Evolutionary conservation across 2,329 filamentous ascomycete species (phyloP), one percentile per base, ranked within the genome.

Genomic region (Pseudocercospora fuligena): DNA sequence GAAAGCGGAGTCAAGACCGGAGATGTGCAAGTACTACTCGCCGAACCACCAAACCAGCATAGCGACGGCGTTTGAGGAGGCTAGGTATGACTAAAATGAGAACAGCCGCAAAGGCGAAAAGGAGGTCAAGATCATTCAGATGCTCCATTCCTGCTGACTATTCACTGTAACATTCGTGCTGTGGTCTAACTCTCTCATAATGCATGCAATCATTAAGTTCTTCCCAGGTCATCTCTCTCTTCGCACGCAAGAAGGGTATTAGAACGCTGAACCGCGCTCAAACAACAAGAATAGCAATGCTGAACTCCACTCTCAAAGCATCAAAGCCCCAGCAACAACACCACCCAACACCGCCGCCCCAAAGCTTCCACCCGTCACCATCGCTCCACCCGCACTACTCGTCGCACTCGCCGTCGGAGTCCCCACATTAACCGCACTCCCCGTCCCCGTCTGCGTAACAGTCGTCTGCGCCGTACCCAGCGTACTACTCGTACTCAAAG

Each of bases 1-100:
- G 8, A 27, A 19, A 25, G 51, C 27, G 21, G 25, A 19, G 12
- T 8, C 23, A 9, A 31, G 51, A 25, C 27, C 14, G 27, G 27
- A 33, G 16, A 27, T 23, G 25, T 27, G 51, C 16, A 56, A 8
- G 51, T 7, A 11, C 12, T 8, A 19, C n/a, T 33, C 16, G 56
- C 31, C 14, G 19, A 21, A 43, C 2, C 11, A 11, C 21, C 29
- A 56, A 4, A 51, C 14, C 31, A 65, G 66, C 68, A 67, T 63
- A 66, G 66, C 66, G 66, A 66, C 40, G 63, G 68, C 66, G 64
- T 70, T 62, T 47, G 61, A 31, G 59, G n/a, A 58, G 31, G 54
- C 56, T 58, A 63, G 63, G 67, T 67, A 64, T 54, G 63, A 65
- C 47, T 43, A 63, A 63, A 58, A 58, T 43, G 56, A 43, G n/a